Base-by-base conservation (phyloP, 2,329 filamentous ascomycete species). In the Claviceps monticola region DNA sequence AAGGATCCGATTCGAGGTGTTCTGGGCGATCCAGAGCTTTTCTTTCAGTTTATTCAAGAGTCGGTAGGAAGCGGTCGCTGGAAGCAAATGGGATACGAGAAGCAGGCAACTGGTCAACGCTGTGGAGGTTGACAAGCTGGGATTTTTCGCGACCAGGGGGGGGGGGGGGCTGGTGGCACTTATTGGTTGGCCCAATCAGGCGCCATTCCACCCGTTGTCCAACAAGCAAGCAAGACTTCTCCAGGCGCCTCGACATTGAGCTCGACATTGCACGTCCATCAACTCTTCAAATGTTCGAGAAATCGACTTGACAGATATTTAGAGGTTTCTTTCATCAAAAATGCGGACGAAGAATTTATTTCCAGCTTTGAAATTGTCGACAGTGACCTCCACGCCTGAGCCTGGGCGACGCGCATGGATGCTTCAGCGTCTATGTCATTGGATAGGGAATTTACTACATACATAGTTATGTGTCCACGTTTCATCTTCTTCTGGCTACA, bases 161-260 rank as follows among this genome's bases (percentile, higher is more conserved):
- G 51, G 34, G 43, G 44, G 46, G 14, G 53, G 55, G 51, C 48
- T 51, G 55, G 19, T 1, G 14, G 14, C 23, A 17, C 2, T 17
- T 13, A 21, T 34, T 64, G 61, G 66, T 68, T 68, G 53, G 50
- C 66, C 66, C 26, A 50, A 63, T 66, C 58, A 26, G 57, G 66
- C 53, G 49, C 55, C 55, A 58, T 46, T 19, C 23, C 41, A 29
- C 36, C 9, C 9, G 6, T 42, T 43, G 36, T 42, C 23, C 9
- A 43, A n/a, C 46, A 48, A 23, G 14, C 46, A 48, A 23, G 14
- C 21, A n/a, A 9, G 17, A 21, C 14, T 4, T 9, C n/a, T 38
- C n/a, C n/a, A 41, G 7, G 16, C 3, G 16, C 7, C 21, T 4
- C 36, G n/a, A 39, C 8, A 7, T n/a, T 23, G 8, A 9, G 4